Conservation (phyloP, 2,329 filamentous ascomycete genomes). For the Acrodontium crateriforme region DNA sequence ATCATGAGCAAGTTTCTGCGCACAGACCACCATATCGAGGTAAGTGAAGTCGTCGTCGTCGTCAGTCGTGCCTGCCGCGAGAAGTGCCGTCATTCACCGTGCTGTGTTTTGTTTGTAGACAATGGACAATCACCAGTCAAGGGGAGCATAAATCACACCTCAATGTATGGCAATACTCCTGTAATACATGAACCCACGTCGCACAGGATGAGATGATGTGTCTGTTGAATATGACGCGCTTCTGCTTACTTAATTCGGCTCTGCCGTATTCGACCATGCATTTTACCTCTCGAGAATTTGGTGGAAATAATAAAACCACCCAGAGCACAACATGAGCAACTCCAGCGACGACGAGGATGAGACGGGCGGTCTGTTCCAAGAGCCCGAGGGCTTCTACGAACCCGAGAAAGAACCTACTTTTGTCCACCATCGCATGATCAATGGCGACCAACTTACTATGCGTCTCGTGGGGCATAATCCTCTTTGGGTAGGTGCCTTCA, state of each 20-base stretch:
- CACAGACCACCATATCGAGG: constrained; percentile 1
- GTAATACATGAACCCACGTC: no score
- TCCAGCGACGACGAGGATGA: constrained; percentile 19
- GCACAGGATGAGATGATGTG: no score
- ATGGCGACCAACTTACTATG: constrained; percentile 52
- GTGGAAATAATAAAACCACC: background rate
- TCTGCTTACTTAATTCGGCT: no score
- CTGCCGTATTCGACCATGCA: no score
- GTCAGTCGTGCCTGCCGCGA: no score
- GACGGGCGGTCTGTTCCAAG: constrained; percentile 51
- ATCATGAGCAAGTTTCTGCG: constrained; percentile 1
- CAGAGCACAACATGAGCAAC: constrained; percentile 2
- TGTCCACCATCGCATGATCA: constrained; percentile 55
- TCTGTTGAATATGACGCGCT: no score
- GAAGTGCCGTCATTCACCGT: no score
- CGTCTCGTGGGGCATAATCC: constrained; percentile 78
- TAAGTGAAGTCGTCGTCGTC: no score
- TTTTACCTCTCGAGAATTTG: background rate
- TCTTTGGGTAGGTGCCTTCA: constrained; percentile 50
- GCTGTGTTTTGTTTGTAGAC: no score
- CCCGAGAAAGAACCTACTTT: constrained; percentile 63
- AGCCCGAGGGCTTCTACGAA: constrained; percentile 68
- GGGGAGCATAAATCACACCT: no score
- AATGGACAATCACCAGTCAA: no score
- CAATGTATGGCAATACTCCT: no score